Conservation (phyloP, 2,329 filamentous ascomycete species). For the Penicillium sp. region DNA sequence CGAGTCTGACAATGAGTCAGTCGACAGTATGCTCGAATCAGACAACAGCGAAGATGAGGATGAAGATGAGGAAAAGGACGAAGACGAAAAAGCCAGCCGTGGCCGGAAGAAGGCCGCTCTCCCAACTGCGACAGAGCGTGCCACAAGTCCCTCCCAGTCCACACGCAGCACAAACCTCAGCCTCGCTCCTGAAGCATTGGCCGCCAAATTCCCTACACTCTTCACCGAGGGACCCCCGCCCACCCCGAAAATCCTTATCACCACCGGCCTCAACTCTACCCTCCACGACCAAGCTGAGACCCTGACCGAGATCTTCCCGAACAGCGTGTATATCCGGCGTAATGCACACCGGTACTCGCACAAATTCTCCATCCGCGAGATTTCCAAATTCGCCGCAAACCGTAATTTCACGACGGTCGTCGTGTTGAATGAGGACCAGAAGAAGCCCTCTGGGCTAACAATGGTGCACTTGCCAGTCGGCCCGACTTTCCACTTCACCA, state of each 20-base stretch:
- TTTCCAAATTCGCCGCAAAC: conserved; percentile 78
- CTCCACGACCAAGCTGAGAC: conserved; percentile 79
- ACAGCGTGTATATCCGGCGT: conserved; percentile 75
- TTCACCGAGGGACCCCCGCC: conserved; percentile 54
- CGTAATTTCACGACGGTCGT: conserved; percentile 80
- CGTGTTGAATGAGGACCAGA: conserved; percentile 84
- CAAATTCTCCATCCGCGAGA: conserved; percentile 91
- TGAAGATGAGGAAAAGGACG: conserved; percentile 49
- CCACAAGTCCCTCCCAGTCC: conserved; percentile 55
- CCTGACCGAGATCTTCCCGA: conserved; percentile 78
- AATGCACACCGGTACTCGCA: conserved; percentile 79
- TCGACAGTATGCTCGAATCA: conserved; percentile 71
- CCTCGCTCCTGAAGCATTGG: conserved; percentile 59
- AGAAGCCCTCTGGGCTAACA: conserved; percentile 76
- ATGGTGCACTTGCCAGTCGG: conserved; percentile 80
- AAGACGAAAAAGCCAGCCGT: conserved; percentile 31
- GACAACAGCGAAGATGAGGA: conserved; percentile 53
- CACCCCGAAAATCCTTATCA: conserved; percentile 83
- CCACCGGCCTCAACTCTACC: conserved; percentile 83
- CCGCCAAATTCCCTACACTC: conserved; percentile 59
- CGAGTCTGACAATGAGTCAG: conserved; percentile 55
- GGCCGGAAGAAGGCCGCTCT: conserved; percentile 36
- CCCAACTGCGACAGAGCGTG: conserved; percentile 47
- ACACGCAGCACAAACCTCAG: conserved; percentile 59
- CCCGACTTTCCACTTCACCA: conserved; percentile 88